These are phyloP conservation scores for Tetrapyrgos nigripes DNA, from an alignment of 1,284 basidiomycete species.

Conservation along the genomic window DNA sequence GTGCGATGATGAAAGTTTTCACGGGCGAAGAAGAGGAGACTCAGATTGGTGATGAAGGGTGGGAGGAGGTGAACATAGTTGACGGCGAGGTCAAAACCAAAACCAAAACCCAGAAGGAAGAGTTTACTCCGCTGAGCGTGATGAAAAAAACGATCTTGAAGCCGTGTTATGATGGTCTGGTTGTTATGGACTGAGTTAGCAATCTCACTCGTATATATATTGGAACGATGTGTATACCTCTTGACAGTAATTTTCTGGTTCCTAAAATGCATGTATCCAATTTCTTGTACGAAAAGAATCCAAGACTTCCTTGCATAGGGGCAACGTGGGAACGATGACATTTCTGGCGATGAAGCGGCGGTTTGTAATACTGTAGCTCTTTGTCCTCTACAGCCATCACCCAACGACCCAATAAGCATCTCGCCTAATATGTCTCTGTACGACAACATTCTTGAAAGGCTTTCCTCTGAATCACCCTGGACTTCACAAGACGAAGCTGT, in stretches of 20 bases:
- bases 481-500: conserved; percentile 33
- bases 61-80: conserved; percentile 25
- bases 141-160: conserved; percentile 61
- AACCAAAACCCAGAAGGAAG: conserved; percentile 38
- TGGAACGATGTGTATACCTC: too few relatives aligned
- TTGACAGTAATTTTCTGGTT: too few relatives aligned
- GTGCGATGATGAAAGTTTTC: conserved; percentile 74
- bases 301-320: too few relatives aligned
- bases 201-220: neutral
- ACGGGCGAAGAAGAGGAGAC: conserved; percentile 56
- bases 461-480: conserved; percentile 34
- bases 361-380: too few relatives aligned
- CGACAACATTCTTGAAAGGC: conserved; percentile 32
- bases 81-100: conserved; percentile 41
- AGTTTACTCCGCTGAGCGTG: conserved; percentile 53
- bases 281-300: too few relatives aligned
- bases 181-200: conserved; percentile 56
- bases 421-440: conserved; percentile 18
- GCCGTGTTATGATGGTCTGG: conserved; percentile 55
- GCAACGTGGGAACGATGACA: too few relatives aligned
- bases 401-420: neutral
- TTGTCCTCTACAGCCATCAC: neutral
- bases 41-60: conserved; percentile 39
- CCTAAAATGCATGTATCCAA: too few relatives aligned
- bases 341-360: too few relatives aligned